These are phyloP conservation scores for Sugiyamaella castrensis DNA, from an alignment of 1,139 yeast genomes.

Conservation along the genomic window DNA sequence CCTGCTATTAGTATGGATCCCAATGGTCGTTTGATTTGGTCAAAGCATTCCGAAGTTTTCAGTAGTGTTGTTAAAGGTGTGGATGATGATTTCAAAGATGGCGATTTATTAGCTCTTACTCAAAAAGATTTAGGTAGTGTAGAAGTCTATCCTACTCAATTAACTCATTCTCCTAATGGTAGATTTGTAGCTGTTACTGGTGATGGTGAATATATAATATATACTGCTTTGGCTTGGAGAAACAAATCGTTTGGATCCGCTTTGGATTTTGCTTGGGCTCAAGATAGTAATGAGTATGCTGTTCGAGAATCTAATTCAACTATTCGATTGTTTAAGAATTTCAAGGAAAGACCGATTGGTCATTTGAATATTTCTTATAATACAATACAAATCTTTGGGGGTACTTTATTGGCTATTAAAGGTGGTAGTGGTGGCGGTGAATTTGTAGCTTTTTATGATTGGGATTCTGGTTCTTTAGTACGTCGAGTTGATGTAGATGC, in stretches of 20 bases:
- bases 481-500: conserved; percentile 74
- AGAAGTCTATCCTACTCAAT: conserved; percentile 85
- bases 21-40: conserved; percentile 85
- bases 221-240: conserved; percentile 98
- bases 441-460: conserved; percentile 61
- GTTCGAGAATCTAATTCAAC: conserved; percentile 66
- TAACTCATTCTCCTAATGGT: conserved; percentile 94
- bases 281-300: conserved; percentile 84
- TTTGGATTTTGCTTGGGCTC: conserved; percentile 90
- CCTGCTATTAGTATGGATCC: conserved; percentile 94
- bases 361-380: conserved; percentile 58
- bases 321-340: conserved; percentile 75
- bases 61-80: conserved; percentile 74
- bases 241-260: conserved; percentile 92
- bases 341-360: conserved; percentile 68
- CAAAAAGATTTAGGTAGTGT: conserved; percentile 89
- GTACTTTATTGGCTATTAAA: conserved; percentile 79
- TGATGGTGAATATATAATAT: conserved; percentile 95
- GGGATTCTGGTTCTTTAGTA: conserved; percentile 84
- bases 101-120: conserved; percentile 69
- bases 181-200: conserved; percentile 96
- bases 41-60: conserved; percentile 86
- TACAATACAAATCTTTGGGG: conserved; percentile 82
- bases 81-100: conserved; percentile 58
- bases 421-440: conserved; percentile 40